Percentiles rank a stretch among this genome's conserved stretches.
Evolutionary conservation across 192 early-diverging fungal species (phyloP).

Genomic region (Backusella psychrophila): DNA sequence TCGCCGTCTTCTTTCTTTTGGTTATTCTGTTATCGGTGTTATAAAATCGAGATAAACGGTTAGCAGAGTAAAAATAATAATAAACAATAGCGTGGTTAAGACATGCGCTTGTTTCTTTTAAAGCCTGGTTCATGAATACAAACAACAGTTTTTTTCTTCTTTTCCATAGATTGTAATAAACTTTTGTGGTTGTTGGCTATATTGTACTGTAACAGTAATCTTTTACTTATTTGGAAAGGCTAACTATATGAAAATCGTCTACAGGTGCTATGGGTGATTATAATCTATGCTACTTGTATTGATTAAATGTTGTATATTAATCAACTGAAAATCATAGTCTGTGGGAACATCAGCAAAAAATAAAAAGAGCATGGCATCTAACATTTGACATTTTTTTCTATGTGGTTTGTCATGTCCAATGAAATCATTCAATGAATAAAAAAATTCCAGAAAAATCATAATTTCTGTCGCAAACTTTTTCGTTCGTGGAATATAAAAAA

Average conservation of each 20-base stretch:
- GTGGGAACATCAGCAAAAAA: background rate
- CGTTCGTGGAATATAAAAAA: slow-evolving; percentile 1
- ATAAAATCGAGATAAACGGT: background rate
- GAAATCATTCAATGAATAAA: background rate
- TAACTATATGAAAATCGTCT: background rate
- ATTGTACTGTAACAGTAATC: background rate
- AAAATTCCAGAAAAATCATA: background rate
- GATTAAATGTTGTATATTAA: background rate
- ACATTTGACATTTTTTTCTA: background rate
- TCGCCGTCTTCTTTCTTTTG: background rate
- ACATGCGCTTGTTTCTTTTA: slow-evolving; percentile 4
- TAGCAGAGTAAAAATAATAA: background rate
- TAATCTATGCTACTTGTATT: background rate
- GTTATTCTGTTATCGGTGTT: background rate
- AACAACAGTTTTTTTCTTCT: background rate
- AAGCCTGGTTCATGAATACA: slow-evolving; percentile 4
- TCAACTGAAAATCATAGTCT: background rate
- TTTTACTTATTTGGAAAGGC: background rate
- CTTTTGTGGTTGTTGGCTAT: background rate
- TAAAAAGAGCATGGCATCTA: background rate
- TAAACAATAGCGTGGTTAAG: slow-evolving; percentile 3
- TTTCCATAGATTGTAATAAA: background rate
- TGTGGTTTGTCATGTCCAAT: background rate
- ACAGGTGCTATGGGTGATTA: background rate
- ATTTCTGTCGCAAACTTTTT: background rate